These are phyloP conservation scores for Coprinopsis strossmayeri DNA, from an alignment of 768 basidiomycete species.

Conservation along the genomic window DNA sequence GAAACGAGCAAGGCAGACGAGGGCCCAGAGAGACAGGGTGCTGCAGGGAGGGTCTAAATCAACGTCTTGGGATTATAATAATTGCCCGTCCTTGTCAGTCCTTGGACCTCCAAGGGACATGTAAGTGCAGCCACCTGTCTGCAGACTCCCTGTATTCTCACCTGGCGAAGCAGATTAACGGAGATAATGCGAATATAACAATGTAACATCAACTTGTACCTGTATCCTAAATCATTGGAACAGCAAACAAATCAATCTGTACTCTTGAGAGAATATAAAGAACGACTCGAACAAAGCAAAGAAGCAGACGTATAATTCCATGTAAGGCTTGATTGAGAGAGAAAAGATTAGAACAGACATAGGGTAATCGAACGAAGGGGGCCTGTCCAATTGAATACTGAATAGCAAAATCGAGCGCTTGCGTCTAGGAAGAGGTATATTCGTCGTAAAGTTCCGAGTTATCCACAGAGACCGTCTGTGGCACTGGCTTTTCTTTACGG, in stretches of 20 bases:
- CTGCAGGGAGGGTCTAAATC: conserved; percentile 22
- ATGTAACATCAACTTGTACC: neutral
- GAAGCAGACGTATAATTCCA: neutral
- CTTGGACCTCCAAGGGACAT: neutral
- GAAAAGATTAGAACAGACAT: too few relatives aligned
- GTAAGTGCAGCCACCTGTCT: neutral
- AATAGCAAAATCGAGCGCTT: neutral
- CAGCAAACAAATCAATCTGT: neutral
- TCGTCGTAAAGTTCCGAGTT: neutral
- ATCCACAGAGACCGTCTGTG: neutral
- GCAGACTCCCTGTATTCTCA: neutral
- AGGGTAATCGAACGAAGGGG: too few relatives aligned
- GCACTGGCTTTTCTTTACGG: conserved; percentile 9
- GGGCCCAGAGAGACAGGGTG: conserved; percentile 32
- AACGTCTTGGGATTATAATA: neutral
- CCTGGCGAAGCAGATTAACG: neutral
- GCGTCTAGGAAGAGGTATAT: neutral
- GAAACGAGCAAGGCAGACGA: conserved; percentile 26
- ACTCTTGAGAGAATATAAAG: neutral
- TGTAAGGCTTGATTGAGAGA: neutral
- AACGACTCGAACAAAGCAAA: neutral
- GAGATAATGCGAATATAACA: neutral
- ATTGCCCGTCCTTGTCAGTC: neutral
- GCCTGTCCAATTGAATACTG: too few relatives aligned
- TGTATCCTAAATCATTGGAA: neutral